Evolutionary conservation across 148 eudicot species (phyloP).

Genomic region (Chenopodium suecicum): DNA sequence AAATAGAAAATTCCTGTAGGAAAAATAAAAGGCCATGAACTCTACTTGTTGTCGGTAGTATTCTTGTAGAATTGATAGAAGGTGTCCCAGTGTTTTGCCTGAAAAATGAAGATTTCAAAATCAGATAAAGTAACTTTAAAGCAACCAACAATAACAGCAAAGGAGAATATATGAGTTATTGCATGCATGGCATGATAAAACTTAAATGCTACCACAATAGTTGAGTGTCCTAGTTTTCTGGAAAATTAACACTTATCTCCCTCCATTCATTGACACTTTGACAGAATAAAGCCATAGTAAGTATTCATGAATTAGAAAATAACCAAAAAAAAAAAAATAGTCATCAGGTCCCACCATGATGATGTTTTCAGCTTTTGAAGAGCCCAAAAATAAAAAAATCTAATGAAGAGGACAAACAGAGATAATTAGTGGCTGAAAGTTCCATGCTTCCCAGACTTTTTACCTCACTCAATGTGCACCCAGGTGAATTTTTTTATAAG

Average conservation of each 20-base stretch:
- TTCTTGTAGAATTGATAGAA: slow-evolving; percentile 91
- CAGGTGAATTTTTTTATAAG: background rate
- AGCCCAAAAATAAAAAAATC: background rate
- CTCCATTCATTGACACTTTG: background rate
- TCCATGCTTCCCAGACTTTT: background rate
- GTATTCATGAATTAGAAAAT: background rate
- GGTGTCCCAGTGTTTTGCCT: slow-evolving; percentile 95
- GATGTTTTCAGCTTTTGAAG: background rate
- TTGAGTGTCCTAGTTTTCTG: background rate
- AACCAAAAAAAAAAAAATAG: background rate
- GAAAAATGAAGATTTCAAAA: slow-evolving; percentile 34
- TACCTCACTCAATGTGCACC: background rate
- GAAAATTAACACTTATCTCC: background rate
- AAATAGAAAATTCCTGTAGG: slow-evolving; percentile 11
- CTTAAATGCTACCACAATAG: background rate
- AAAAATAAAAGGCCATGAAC: slow-evolving; percentile 19
- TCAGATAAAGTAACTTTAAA: slow-evolving; percentile 12
- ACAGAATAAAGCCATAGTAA: background rate
- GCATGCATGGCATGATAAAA: background rate
- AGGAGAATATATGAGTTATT: background rate
- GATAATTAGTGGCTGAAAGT: background rate
- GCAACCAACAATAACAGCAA: background rate
- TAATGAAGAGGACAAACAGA: background rate
- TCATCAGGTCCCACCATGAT: background rate
- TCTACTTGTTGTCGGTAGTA: slow-evolving; percentile 94